Evolutionary conservation across 129 eudicot genomes (phyloP), one percentile per base, ranked within the genome.

Genomic region (Cynara cardunculus): DNA sequence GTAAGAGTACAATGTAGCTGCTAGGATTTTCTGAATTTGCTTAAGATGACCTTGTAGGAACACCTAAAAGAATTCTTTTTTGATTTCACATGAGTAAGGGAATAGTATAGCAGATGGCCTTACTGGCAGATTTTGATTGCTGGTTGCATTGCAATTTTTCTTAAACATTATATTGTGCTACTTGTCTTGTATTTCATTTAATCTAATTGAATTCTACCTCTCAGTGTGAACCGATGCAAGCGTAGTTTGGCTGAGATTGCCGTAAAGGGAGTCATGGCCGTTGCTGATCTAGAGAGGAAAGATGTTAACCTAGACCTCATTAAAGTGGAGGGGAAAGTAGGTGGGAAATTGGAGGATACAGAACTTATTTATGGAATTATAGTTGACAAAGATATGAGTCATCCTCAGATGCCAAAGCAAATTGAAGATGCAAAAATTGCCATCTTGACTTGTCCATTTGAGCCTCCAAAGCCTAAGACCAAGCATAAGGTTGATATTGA

Each of bases 401-500:
- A 96, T 72, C 99, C 99, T 24, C 99, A 96, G 83, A 96, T 96
- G 99, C 99, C 99, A n/a, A 96, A 96, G 83, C 90, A 90, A 78
- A 96, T 96, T 77, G 84, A 82, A 65, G 95, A 96, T 90, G 98
- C 99, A 14, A 88, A 92, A 66, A 91, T 96, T 74, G 99, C 99
- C 27, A 96, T 96, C 39, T 86, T 96, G 84, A 96, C 99, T 34
- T 96, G 99, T 79, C 99, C 99, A 1, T 96, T 96, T 86, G 99
- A 96, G 88, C 99, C 99, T 64, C 99, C 99, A 8, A 96, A 96
- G 89, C 99, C 99, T 69, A 96, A 96, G 87, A 96, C 99, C 81
- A 96, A 96, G 72, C 98, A 96, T 96, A 96, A 96, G 99, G 99
- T 96, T 86, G 99, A 96, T 89, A 96, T 96, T 81, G 99, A 96